These are phyloP conservation scores for Colletotrichum filicis DNA, from an alignment of 2,329 filamentous ascomycete species.

Conservation along the genomic window DNA sequence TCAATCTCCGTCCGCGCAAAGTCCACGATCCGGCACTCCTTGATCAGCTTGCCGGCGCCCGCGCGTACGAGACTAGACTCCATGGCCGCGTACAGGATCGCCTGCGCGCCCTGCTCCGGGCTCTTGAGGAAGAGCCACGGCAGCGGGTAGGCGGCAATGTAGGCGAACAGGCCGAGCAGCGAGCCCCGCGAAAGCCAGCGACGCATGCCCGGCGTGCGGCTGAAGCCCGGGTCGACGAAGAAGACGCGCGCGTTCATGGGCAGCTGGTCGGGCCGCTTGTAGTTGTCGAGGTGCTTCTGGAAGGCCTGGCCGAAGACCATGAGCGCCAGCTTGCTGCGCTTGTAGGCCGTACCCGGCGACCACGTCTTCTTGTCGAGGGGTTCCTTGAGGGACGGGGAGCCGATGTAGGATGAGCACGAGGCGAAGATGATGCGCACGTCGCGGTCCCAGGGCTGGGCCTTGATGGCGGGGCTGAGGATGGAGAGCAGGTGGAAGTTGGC, in stretches of 20 bases:
- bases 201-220: conserved; percentile 86
- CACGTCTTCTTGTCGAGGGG: conserved; percentile 61
- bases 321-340: conserved; percentile 79
- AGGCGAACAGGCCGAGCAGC: conserved; percentile 80
- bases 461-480: conserved; percentile 89
- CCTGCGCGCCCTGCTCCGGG: conserved; percentile 84
- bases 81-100: conserved; percentile 87
- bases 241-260: conserved; percentile 87
- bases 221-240: conserved; percentile 86
- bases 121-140: conserved; percentile 93
- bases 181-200: conserved; percentile 89
- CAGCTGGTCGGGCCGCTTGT: conserved; percentile 83
- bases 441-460: conserved; percentile 91
- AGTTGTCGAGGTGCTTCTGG: conserved; percentile 89
- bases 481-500: conserved; percentile 95
- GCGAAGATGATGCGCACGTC: conserved; percentile 90
- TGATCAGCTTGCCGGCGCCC: conserved; percentile 78
- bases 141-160: conserved; percentile 80
- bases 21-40: conserved; percentile 86
- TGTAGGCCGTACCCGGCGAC: conserved; percentile 68
- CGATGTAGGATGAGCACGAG: conserved; percentile 90
- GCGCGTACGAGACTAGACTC: conserved; percentile 73
- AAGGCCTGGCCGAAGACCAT: conserved; percentile 91
- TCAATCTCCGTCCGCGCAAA: conserved; percentile 78
- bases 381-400: conserved; percentile 73